Percentiles rank a stretch among this genome's conserved stretches.
Conservation (phyloP, 306 rosid genomes). For the Prunus campanulata region DNA sequence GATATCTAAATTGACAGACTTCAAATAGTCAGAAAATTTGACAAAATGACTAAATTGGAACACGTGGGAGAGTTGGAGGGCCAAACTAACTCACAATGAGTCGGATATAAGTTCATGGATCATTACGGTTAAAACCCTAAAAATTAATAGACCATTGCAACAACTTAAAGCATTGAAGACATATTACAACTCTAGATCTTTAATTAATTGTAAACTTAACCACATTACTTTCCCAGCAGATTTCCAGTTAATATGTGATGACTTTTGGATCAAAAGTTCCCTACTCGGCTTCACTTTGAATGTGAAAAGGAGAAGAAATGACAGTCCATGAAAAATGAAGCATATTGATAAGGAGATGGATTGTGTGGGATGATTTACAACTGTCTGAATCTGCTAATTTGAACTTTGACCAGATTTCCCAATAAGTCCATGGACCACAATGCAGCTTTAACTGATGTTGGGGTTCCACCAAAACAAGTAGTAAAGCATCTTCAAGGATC, state of each 20-base stretch:
- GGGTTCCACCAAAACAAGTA: constrained; percentile 54
- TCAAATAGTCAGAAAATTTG: too few species aligned
- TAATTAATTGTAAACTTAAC: too few species aligned
- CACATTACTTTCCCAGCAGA: background rate
- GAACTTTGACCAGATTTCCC: constrained; percentile 32
- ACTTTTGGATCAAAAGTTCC: background rate
- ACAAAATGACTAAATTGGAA: too few species aligned
- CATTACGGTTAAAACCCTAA: too few species aligned
- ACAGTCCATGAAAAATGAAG: constrained; percentile 8
- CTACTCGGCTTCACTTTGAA: background rate
- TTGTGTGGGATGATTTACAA: constrained; percentile 7
- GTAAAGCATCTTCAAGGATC: constrained; percentile 49
- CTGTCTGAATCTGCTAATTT: constrained; percentile 26
- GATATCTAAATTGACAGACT: too few species aligned
- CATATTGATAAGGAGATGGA: background rate
- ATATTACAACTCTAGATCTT: too few species aligned
- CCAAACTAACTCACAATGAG: too few species aligned
- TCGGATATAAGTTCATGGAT: too few species aligned
- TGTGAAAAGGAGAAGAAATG: background rate
- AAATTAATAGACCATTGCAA: too few species aligned
- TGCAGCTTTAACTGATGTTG: constrained; percentile 49
- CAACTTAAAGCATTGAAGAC: too few species aligned
- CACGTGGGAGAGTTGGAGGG: too few species aligned
- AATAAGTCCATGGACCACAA: constrained; percentile 38
- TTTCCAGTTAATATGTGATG: background rate